These are phyloP conservation scores for Kwoniella newhampshirensis DNA, from an alignment of 768 basidiomycete species.

Conservation along the genomic window DNA sequence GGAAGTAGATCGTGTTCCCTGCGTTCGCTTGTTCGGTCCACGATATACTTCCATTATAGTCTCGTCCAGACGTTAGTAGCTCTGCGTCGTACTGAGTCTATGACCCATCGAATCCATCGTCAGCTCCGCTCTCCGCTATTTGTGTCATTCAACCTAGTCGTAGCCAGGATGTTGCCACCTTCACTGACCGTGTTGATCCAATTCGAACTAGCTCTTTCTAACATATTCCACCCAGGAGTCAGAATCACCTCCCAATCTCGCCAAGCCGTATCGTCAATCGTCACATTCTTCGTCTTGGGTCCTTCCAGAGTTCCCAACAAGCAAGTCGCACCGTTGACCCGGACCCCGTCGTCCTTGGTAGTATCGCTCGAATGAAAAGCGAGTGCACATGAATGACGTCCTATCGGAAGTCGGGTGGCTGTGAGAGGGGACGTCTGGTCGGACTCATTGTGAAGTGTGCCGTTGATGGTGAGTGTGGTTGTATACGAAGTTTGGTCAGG, in stretches of 20 bases:
- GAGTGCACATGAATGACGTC: conserved; percentile 20
- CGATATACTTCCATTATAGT: conserved; percentile 32
- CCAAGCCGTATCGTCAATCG: conserved; percentile 47
- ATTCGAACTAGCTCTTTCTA: conserved; percentile 33
- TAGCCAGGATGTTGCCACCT: not conserved
- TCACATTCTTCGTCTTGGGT: conserved; percentile 19
- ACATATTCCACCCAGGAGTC: conserved; percentile 47
- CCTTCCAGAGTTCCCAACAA: conserved; percentile 17
- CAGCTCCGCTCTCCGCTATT: not conserved
- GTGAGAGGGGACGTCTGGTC: not conserved
- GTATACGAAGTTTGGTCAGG: conserved; percentile 3
- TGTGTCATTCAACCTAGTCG: not conserved
- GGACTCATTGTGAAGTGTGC: not conserved
- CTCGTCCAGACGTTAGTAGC: conserved; percentile 3
- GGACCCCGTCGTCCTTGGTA: conserved; percentile 12
- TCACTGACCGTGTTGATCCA: conserved; percentile 38
- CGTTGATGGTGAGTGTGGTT: conserved; percentile 15
- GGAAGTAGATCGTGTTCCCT: conserved; percentile 29
- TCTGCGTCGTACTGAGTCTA: conserved; percentile 27
- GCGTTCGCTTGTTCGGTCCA: conserved; percentile 38
- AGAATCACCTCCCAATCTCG: conserved; percentile 26
- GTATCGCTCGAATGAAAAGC: conserved; percentile 8
- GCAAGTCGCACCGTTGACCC: conserved; percentile 24
- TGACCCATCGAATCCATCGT: not conserved
- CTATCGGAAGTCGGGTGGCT: conserved; percentile 22